These are phyloP conservation scores for Sporothrix protearum DNA, from an alignment of 2,329 filamentous ascomycete genomes.

Conservation along the genomic window DNA sequence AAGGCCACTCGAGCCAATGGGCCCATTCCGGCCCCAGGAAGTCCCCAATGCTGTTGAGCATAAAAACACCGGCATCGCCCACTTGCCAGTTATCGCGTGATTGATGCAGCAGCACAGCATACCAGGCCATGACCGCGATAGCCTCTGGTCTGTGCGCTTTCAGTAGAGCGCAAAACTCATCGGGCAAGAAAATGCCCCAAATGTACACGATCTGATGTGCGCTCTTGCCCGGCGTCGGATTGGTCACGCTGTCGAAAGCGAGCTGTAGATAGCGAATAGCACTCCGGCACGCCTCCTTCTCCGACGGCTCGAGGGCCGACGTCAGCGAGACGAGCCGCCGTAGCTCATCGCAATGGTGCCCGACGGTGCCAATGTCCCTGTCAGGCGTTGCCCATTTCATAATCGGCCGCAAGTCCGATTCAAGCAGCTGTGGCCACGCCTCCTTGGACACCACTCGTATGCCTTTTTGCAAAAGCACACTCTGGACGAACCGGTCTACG, in stretches of 20 bases:
- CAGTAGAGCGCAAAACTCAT: constrained; percentile 38
- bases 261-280: constrained; percentile 35
- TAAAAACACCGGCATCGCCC: constrained; percentile 33
- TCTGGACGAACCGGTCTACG: constrained; percentile 42
- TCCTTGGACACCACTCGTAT: constrained; percentile 39
- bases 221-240: constrained; percentile 20
- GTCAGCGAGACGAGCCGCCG: constrained; percentile 26
- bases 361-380: constrained; percentile 18
- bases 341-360: constrained; percentile 34
- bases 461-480: constrained; percentile 43
- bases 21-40: constrained; percentile 36
- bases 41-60: constrained; percentile 31
- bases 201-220: constrained; percentile 34
- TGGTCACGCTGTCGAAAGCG: constrained; percentile 31
- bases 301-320: constrained; percentile 24
- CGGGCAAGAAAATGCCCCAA: constrained; percentile 39
- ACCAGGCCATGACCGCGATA: constrained; percentile 41
- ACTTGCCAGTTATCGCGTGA: constrained; percentile 38
- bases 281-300: constrained; percentile 27
- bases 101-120: constrained; percentile 42
- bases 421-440: constrained; percentile 37
- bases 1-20: constrained; percentile 33
- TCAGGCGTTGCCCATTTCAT: constrained; percentile 31
- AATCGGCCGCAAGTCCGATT: constrained; percentile 37
- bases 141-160: constrained; percentile 40